Percentiles rank a stretch among this genome's conserved stretches.
phyloP scores from a whole-genome alignment of 306 rosid genomes.

The Castanea crenata region DNA sequence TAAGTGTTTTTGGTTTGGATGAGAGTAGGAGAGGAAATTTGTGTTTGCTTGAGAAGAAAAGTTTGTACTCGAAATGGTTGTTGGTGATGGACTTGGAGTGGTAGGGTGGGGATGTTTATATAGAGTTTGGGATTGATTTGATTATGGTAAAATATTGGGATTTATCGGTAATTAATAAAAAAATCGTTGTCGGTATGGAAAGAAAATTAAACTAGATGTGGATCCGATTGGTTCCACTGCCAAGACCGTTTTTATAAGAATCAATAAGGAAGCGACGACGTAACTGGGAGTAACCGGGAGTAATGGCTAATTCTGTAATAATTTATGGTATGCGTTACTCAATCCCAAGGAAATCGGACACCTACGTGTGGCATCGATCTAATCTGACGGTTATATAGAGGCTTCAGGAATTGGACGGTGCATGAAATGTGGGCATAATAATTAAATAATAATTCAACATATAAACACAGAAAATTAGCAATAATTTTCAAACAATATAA shows the following conservation, averaged over 20 bases:
- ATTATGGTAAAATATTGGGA: too few species aligned
- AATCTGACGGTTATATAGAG: slow-evolving; percentile 29
- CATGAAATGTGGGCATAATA: background rate
- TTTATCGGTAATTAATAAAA: too few species aligned
- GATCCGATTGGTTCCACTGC: too few species aligned
- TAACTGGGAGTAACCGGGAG: background rate
- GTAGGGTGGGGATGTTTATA: background rate
- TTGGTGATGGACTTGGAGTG: background rate
- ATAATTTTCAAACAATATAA: too few species aligned
- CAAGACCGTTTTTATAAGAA: too few species aligned
- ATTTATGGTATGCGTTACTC: background rate
- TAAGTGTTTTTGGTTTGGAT: background rate
- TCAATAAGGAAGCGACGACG: background rate
- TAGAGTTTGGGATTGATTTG: too few species aligned
- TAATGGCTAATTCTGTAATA: too few species aligned
- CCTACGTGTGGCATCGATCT: background rate
- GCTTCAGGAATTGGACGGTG: slow-evolving; percentile 22
- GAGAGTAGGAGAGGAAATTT: background rate
- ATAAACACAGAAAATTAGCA: too few species aligned
- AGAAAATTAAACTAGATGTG: too few species aligned
- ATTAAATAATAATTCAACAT: too few species aligned
- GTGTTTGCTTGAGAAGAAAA: background rate
- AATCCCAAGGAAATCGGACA: background rate
- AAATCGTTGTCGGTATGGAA: too few species aligned
- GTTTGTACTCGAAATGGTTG: background rate